A percentile compares a stretch with the other conserved stretches of the same genome.
These are phyloP conservation scores for Thelonectria olida DNA, from an alignment of 2,329 filamentous ascomycete species.

Conservation along the genomic window DNA sequence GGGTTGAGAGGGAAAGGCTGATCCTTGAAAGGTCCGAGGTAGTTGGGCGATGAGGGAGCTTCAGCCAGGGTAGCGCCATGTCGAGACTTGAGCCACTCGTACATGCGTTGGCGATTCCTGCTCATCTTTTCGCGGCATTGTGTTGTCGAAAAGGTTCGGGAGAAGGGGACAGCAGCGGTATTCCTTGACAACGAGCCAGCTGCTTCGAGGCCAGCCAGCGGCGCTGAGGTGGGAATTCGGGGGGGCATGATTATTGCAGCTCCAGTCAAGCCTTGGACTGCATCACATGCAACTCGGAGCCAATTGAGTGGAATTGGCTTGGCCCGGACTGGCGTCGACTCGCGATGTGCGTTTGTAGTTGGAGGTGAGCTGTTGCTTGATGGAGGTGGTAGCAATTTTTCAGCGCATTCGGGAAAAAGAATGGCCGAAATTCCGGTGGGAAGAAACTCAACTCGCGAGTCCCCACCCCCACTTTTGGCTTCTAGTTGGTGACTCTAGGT, in stretches of 20 bases:
- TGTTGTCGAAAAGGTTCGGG: slow-evolving; percentile 52
- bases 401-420: slow-evolving; percentile 23
- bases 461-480: background rate
- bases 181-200: slow-evolving; percentile 28
- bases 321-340: slow-evolving; percentile 27
- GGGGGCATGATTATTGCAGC: slow-evolving; percentile 44
- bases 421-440: slow-evolving; percentile 7
- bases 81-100: slow-evolving; percentile 47
- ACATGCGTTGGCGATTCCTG: slow-evolving; percentile 49
- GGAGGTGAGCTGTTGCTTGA: slow-evolving; percentile 18
- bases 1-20: slow-evolving; percentile 80
- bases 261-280: slow-evolving; percentile 29
- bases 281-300: slow-evolving; percentile 35
- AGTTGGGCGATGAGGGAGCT: slow-evolving; percentile 43
- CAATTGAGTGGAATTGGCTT: slow-evolving; percentile 37
- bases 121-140: slow-evolving; percentile 49
- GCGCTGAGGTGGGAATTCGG: slow-evolving; percentile 41
- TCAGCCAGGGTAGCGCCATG: slow-evolving; percentile 38
- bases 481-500: background rate
- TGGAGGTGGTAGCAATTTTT: slow-evolving; percentile 35
- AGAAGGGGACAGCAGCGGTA: slow-evolving; percentile 23
- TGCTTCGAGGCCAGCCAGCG: slow-evolving; percentile 44
- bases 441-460: too few species aligned
- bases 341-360: slow-evolving; percentile 19
- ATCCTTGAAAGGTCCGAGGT: slow-evolving; percentile 50